Base-by-base conservation (phyloP, 257 asterid genomes). In the Voacanga thouarsii region DNA sequence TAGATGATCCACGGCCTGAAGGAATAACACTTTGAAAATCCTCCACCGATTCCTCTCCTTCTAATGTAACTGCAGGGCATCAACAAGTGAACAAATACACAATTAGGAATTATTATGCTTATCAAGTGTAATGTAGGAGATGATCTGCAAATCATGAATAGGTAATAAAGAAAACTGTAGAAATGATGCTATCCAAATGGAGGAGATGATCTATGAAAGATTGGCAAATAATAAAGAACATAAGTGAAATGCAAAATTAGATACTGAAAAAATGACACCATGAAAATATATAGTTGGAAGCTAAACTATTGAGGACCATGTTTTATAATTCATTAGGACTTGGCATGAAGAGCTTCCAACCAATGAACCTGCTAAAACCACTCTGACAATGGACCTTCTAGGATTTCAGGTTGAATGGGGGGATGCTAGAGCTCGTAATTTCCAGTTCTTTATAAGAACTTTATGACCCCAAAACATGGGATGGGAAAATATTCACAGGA, bases 1-100 rank as follows among this genome's bases (percentile, higher is more conserved):
- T 92, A 75, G 99, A 92, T 28, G 99, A 90, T n/a, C 99, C 98
- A 72, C 99, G 90, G 30, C 99, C 98, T 83, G 87, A 81, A 26
- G 98, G 99, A 82, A 92, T 77, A 47, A 90, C 78, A 82, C 86
- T 87, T 4, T 77, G 94, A 85, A 90, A 82, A 71, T 93, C 89
- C 63, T 89, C 99, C 16, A 78, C 79, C 56, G 77, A 49, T 81
- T 86, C 93, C 69, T 87, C 97, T 79, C 87, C 96, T 68, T 84
- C 85, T 33, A 84, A 59, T 47, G 86, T 59, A 71, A 73, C 98
- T 90, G 93, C 68, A 78, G 50, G 83, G 71, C 15, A 82, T 1
- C 59, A 53, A 18, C 43, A 74, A 80, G 75, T 24, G 45, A 12
- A n/a, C 10, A 59, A 24, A 5, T 19, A 19, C 44, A 37, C 75